phyloP scores from a whole-genome alignment of 2,329 filamentous ascomycete species.

The Talaromyces rugulosus region DNA sequence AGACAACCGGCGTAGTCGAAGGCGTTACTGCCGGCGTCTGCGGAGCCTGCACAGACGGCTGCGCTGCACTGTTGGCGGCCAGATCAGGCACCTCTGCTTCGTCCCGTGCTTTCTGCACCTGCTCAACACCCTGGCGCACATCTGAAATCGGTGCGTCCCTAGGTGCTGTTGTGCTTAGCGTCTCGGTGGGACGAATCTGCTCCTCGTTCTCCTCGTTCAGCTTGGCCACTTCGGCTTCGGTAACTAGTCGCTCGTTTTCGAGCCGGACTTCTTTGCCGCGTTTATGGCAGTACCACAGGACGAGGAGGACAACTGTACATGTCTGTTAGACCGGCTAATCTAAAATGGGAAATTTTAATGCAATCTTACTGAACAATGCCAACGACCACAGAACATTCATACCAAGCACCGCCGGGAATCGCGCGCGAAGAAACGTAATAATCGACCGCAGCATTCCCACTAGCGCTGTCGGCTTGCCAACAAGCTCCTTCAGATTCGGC shows the following conservation, averaged over 20 bases:
- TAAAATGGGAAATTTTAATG: neutral
- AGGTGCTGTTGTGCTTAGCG: slow-evolving; percentile 38
- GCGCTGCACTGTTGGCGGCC: slow-evolving; percentile 1
- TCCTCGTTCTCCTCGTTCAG: slow-evolving; percentile 35
- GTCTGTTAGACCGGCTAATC: neutral
- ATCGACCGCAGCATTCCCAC: slow-evolving; percentile 85
- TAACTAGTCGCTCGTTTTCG: slow-evolving; percentile 53
- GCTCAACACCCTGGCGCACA: slow-evolving; percentile 37
- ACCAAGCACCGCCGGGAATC: slow-evolving; percentile 87
- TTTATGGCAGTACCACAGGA: slow-evolving; percentile 98
- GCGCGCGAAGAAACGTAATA: slow-evolving; percentile 76
- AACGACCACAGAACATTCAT: slow-evolving; percentile 90
- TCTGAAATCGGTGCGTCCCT: slow-evolving; percentile 37
- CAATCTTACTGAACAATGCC: slow-evolving; percentile 72
- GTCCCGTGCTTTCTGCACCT: slow-evolving; percentile 32
- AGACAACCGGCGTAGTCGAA: neutral
- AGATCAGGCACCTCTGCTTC: slow-evolving; percentile 11
- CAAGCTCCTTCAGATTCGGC: slow-evolving; percentile 69
- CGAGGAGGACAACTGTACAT: slow-evolving; percentile 74
- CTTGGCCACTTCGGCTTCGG: slow-evolving; percentile 40
- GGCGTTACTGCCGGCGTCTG: neutral
- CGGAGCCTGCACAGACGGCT: neutral
- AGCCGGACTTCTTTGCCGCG: slow-evolving; percentile 82
- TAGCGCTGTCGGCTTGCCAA: slow-evolving; percentile 82
- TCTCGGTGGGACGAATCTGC: slow-evolving; percentile 31